Evolutionary conservation across 2,329 filamentous ascomycete genomes (phyloP), one percentile per base, ranked within the genome.

Genomic region (Aspergillus uvarum): DNA sequence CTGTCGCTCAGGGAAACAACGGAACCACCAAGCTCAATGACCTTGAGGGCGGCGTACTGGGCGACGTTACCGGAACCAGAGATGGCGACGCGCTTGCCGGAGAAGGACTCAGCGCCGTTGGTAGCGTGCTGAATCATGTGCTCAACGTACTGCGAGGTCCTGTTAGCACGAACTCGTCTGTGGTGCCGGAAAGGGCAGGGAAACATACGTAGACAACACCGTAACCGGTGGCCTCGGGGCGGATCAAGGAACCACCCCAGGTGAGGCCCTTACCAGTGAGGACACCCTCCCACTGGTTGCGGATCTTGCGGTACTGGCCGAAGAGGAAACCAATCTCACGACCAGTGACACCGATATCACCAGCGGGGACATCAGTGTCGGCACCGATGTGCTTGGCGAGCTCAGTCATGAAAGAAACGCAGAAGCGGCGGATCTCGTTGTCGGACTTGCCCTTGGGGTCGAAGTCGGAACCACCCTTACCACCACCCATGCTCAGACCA

Each of bases 371-470:
- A 76, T 98, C 95, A 51, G 92, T 96, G 79, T 96, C 90, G 68
- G 92, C 92, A 70, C 95, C 92, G 76, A 98, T 98, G 86, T 98
- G 93, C 82, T 91, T 92, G 83, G 85, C 90, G 64, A 99, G 87
- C 84, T 97, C 91, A 70, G 88, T 88, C 95, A 98, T 98, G 85
- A 98, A 99, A 61, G 92, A 82, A 67, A 90, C 87, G 83, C 94
- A 98, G 86, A 99, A 98, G 76, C 91, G 91, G 74, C 95, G 91
- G 82, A 98, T 98, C 86, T 98, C 95, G 77, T 87, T 90, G 81
- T 99, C 93, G 58, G 89, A 90, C 87, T 97, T 98, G 83, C 92
- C 93, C 87, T 98, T 99, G 79, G 95, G 95, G 81, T 98, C 92
- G 78, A 99, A 98, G 84, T 98, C 95, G 77, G 94, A 89, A 73